These are phyloP conservation scores for Cercospora zeina DNA, from an alignment of 2,329 filamentous ascomycete genomes.

Conservation along the genomic window DNA sequence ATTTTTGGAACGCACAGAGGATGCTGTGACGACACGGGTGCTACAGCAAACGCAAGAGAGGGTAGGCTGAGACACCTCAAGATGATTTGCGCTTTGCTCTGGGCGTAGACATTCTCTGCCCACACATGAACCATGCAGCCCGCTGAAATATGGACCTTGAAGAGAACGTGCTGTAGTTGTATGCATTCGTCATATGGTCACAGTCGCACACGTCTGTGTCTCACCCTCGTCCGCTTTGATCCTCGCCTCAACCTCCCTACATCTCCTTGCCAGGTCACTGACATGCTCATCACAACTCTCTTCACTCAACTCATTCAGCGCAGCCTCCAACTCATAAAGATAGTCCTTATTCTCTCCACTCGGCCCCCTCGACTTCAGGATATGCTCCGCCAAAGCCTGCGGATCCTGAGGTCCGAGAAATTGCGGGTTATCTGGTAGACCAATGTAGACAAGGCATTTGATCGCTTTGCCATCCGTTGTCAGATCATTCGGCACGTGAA, in stretches of 20 bases:
- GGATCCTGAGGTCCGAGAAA: conserved; percentile 84
- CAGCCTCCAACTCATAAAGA: conserved; percentile 74
- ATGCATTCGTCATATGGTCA: too few species aligned
- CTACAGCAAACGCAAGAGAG: too few species aligned
- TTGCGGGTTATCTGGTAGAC: conserved; percentile 87
- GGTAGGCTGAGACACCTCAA: too few species aligned
- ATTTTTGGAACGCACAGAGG: too few species aligned
- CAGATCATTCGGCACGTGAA: conserved; percentile 39
- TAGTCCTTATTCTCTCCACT: conserved; percentile 92
- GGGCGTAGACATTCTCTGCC: too few species aligned
- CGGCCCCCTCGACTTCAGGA: conserved; percentile 72
- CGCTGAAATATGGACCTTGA: neutral
- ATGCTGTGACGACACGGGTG: too few species aligned
- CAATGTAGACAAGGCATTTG: conserved; percentile 82
- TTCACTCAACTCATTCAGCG: conserved; percentile 68
- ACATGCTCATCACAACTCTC: conserved; percentile 84
- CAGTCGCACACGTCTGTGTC: too few species aligned
- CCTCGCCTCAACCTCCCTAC: conserved; percentile 61
- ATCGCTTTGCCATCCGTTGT: conserved; percentile 41
- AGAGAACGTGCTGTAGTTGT: neutral
- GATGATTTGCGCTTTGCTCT: too few species aligned
- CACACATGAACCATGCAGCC: neutral
- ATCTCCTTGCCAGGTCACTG: conserved; percentile 72
- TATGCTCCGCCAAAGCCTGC: conserved; percentile 74
- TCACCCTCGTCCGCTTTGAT: neutral